phyloP scores from a whole-genome alignment of 2,329 filamentous ascomycete species.

The Colletotrichum tamarilloi region DNA sequence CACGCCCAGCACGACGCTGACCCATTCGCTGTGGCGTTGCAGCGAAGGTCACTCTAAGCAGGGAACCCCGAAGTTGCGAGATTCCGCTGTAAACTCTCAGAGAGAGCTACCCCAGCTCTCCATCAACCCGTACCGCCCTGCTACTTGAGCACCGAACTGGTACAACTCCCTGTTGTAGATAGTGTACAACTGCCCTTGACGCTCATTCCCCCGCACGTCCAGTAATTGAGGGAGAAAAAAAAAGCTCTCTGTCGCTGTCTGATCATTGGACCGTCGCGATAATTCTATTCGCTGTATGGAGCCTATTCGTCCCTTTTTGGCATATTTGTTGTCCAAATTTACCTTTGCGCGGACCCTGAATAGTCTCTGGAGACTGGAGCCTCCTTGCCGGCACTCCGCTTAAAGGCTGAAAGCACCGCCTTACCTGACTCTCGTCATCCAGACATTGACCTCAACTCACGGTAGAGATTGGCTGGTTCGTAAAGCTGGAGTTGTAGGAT shows the following conservation, averaged over 20 bases:
- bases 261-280: constrained; percentile 2
- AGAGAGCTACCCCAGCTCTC: neutral
- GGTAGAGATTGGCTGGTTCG: neutral
- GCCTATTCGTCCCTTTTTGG: neutral
- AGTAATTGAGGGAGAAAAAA: neutral
- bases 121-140: neutral
- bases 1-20: constrained; percentile 18
- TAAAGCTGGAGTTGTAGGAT: constrained; percentile 5
- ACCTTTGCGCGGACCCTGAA: constrained; percentile 20
- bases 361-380: neutral
- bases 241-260: neutral
- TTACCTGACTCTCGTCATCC: neutral
- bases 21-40: constrained; percentile 28
- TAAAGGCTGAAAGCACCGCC: neutral
- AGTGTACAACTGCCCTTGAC: neutral
- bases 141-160: neutral
- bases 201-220: constrained; percentile 7
- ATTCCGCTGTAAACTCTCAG: constrained; percentile 3
- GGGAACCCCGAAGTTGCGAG: constrained; percentile 18
- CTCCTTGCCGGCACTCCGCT: neutral
- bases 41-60: constrained; percentile 10
- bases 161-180: neutral
- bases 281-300: constrained; percentile 14
- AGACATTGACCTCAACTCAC: neutral
- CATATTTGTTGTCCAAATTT: constrained; percentile 14